These are phyloP conservation scores for Blastocladiella britannica DNA, from an alignment of 192 early-diverging fungal genomes.

Conservation along the genomic window DNA sequence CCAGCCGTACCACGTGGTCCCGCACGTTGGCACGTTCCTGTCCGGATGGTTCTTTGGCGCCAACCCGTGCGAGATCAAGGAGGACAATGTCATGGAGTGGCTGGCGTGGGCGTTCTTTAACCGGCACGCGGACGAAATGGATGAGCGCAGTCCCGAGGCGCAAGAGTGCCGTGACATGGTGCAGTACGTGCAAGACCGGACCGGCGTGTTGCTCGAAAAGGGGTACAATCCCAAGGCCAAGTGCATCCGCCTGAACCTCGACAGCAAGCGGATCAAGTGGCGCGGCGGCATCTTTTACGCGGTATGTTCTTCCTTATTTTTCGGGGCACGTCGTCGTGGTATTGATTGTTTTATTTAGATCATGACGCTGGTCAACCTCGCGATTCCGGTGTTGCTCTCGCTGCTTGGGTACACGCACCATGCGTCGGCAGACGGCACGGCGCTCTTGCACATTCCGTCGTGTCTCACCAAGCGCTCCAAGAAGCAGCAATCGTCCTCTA, in stretches of 20 bases:
- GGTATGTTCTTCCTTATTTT: too few relatives aligned
- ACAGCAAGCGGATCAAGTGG: background rate
- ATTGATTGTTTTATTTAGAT: too few relatives aligned
- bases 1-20: background rate
- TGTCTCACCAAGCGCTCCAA: background rate
- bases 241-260: background rate
- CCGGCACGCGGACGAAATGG: background rate
- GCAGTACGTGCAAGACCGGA: conserved; percentile 19
- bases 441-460: background rate
- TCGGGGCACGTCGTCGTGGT: too few relatives aligned
- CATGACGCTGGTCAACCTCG: background rate
- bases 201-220: background rate
- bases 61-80: background rate
- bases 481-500: too few relatives aligned
- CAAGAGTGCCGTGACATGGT: conserved; percentile 45
- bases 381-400: background rate
- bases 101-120: background rate
- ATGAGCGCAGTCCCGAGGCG: conserved; percentile 4
- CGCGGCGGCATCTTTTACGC: background rate
- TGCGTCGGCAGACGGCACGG: background rate
- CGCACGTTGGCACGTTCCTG: background rate
- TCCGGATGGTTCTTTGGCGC: background rate
- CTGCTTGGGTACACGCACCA: background rate
- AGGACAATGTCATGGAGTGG: background rate
- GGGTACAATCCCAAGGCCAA: background rate